Evolutionary conservation across 768 basidiomycete species (phyloP), one percentile per base, ranked within the genome.

Genomic region (Termitomyces sp.): DNA sequence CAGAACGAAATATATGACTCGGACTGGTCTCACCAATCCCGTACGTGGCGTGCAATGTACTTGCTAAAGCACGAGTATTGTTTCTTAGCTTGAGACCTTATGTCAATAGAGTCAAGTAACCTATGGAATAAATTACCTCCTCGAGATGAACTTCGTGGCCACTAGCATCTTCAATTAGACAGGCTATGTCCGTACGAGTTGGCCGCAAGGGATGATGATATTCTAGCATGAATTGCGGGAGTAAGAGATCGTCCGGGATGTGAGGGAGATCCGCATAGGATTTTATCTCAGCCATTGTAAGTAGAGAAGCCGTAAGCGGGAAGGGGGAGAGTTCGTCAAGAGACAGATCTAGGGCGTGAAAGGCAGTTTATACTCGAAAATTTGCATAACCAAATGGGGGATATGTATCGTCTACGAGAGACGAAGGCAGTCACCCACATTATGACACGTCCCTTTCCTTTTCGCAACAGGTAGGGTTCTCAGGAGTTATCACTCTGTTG

Each of bases 201-300:
- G 82, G 79, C n/a, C 72, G 73, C 43, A 79, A 59, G 2, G 75
- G 72, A 55, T 83, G 82, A 48, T 76, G 67, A 26, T 72, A 72
- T 60, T 84, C 79, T 30, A 86, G 70, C 68, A 86, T 76, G 62
- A 86, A 86, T 60, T 84, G 81, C 0, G 83, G 75, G 2, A 86
- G 66, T 5, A 80, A 82, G 26, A 85, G 65, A 68, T 84, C 70
- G 55, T 84, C 81, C n/a, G 85, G 85, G 49, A 84, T 77, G 41
- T 64, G 63, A 54, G 74, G 73, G 50, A 79, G 65, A 13, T 71
- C 56, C 43, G 63, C 68, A n/a, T 67, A 62, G 61, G 63, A 56
- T 54, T 67, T 65, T 55, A 75, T 68, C 47, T 68, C 68, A 38
- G 67, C 61, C 70, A 75, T 75, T 28, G 55, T 61, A 28, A 61